These are phyloP conservation scores for Neonectria punicea DNA, from an alignment of 2,329 filamentous ascomycete species.

Conservation along the genomic window DNA sequence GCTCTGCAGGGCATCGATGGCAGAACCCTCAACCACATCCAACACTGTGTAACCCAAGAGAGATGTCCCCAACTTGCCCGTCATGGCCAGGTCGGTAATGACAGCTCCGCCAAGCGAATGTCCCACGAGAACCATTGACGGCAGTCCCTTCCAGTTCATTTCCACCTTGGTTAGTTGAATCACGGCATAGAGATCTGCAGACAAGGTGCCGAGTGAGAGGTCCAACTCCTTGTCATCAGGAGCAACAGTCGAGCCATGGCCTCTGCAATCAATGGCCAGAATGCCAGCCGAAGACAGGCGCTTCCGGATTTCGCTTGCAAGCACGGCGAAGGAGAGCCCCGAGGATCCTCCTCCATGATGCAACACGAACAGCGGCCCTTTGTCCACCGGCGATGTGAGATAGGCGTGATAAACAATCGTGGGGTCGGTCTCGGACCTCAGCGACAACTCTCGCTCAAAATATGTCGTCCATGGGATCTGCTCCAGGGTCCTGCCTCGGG, in stretches of 20 bases:
- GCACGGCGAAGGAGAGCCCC: conserved; percentile 88
- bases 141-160: conserved; percentile 79
- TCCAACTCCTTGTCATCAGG: conserved; percentile 60
- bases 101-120: conserved; percentile 95
- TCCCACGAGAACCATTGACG: conserved; percentile 83
- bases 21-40: conserved; percentile 95
- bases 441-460: conserved; percentile 87
- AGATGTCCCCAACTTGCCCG: conserved; percentile 70
- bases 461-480: conserved; percentile 88
- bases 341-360: conserved; percentile 97
- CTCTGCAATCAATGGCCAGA: conserved; percentile 85
- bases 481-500: conserved; percentile 66
- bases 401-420: conserved; percentile 83
- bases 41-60: conserved; percentile 89
- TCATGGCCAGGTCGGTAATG: conserved; percentile 82
- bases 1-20: conserved; percentile 91
- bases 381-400: conserved; percentile 80
- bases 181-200: conserved; percentile 76
- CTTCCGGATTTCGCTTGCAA: conserved; percentile 81
- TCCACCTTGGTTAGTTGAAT: conserved; percentile 72
- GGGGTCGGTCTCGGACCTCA: conserved; percentile 61
- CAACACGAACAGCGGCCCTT: conserved; percentile 87
- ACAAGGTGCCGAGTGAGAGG: conserved; percentile 77
- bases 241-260: conserved; percentile 80
- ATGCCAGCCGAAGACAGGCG: conserved; percentile 83